Conservation (phyloP, 208 protist species). For the Leptomonas seymouri region DNA sequence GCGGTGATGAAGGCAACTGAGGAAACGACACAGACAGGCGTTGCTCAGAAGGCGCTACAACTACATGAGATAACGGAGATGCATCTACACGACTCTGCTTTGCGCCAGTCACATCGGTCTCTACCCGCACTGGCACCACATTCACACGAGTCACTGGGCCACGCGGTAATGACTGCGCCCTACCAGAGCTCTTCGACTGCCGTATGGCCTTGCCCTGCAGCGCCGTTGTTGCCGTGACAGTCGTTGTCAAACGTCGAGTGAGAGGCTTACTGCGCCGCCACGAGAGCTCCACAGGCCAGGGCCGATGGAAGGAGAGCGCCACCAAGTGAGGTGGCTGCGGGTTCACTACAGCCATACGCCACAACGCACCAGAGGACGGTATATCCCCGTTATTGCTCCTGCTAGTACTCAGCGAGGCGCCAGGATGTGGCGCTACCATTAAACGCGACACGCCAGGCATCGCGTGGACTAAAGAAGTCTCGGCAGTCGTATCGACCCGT, state of each 20-base stretch:
- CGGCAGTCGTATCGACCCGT: no score
- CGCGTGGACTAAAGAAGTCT: no score
- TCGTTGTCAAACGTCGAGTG: constrained; percentile 11
- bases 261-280: constrained; percentile 16
- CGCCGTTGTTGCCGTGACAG: neutral
- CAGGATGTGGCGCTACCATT: neutral
- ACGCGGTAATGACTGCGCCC: neutral
- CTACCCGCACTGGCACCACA: no score
- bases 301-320: neutral
- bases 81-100: no score
- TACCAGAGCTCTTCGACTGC: neutral
- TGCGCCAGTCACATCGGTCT: no score
- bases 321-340: constrained; percentile 4
- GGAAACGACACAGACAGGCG: no score
- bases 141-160: no score
- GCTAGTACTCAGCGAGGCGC: neutral
- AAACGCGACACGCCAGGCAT: neutral
- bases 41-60: no score
- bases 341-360: neutral
- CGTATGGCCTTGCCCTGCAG: neutral
- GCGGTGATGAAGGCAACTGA: no score
- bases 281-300: constrained; percentile 5
- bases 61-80: no score
- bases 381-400: neutral
- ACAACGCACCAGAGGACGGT: neutral